Base-by-base conservation (phyloP, 164 flowering plant species). In the Magnolia changhungtana region DNA sequence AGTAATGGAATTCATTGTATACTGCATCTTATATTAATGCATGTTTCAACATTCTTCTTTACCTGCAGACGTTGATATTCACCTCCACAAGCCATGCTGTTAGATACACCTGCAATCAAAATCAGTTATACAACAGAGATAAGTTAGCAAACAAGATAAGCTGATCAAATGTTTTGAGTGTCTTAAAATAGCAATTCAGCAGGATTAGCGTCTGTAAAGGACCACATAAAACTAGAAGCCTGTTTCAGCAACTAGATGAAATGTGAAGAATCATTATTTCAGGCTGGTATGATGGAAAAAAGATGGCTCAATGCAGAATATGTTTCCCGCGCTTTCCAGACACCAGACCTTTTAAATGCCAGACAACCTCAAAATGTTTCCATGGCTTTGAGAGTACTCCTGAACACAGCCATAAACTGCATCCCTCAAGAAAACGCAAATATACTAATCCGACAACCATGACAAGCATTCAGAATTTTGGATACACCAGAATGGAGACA, bases 41-140 rank as follows among this genome's bases (percentile, higher is more conserved):
- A 3, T 3, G 16, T 49, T 76, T 19, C 14, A 20, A 52, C 7
- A 8, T 37, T 24, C 18, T 10, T 55, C 19, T 68, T 74, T 82
- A 93, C 98, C 98, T 87, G 58, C 77, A 29, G 27, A 72, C 71
- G 80, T 91, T 85, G 73, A 93, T 73, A 76, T 91, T 89, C 71
- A 86, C 90, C 76, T 89, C 96, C 20, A 85, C 84, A 69, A 90
- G 84, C 98, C 98, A 93, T 49, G 89, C 77, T 70, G 92, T 89
- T 29, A 93, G 50, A 81, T 89, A 89, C 72, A 93, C 89, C 98
- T 91, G 90, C 83, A 79, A 50, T 70, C 19, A 16, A 37, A 18
- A 69, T 69, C 51, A 69, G 50, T n/a, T 37, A 21, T 19, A 11
- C 29, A 66, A 20, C 29, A 37, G 4, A 4, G 6, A 21, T 24